Conservation (phyloP, 2,329 filamentous ascomycete species). For the Phaeomoniella chlamydospora region DNA sequence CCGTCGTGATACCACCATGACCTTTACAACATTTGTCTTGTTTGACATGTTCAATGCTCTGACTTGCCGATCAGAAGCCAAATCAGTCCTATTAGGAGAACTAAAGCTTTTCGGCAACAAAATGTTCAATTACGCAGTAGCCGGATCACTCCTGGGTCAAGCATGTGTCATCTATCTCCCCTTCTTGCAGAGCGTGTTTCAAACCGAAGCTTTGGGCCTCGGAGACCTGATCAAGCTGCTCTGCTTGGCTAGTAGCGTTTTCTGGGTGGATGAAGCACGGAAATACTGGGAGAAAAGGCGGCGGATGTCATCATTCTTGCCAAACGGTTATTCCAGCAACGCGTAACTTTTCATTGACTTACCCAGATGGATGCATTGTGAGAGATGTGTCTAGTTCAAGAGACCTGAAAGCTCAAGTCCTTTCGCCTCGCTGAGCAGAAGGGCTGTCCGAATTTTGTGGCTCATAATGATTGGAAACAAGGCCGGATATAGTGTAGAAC, state of each 20-base stretch:
- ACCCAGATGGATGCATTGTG: no score
- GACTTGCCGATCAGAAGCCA: constrained; percentile 78
- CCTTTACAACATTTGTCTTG: constrained; percentile 95
- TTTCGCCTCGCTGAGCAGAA: no score
- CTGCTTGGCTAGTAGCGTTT: constrained; percentile 70
- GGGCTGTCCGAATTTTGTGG: no score
- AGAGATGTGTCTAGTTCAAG: no score
- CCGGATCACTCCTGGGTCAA: constrained; percentile 72
- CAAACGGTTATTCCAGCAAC: constrained; percentile 1
- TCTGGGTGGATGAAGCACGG: constrained; percentile 84
- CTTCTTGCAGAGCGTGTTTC: constrained; percentile 84
- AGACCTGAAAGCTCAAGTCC: no score
- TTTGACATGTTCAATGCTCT: constrained; percentile 99
- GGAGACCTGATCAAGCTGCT: constrained; percentile 61
- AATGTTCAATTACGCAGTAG: constrained; percentile 93
- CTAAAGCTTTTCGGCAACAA: constrained; percentile 71
- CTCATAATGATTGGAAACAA: no score
- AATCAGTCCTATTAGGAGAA: constrained; percentile 78
- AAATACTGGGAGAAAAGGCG: constrained; percentile 56
- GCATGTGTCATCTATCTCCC: constrained; percentile 88
- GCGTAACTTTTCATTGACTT: no score
- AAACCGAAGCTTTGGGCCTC: constrained; percentile 72
- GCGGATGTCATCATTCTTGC: constrained; percentile 17
- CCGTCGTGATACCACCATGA: constrained; percentile 95
- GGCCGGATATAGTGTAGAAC: no score